Evolutionary conservation across 805 yeast genomes (phyloP).

Genomic region (Yamadazyma akitaensis): DNA sequence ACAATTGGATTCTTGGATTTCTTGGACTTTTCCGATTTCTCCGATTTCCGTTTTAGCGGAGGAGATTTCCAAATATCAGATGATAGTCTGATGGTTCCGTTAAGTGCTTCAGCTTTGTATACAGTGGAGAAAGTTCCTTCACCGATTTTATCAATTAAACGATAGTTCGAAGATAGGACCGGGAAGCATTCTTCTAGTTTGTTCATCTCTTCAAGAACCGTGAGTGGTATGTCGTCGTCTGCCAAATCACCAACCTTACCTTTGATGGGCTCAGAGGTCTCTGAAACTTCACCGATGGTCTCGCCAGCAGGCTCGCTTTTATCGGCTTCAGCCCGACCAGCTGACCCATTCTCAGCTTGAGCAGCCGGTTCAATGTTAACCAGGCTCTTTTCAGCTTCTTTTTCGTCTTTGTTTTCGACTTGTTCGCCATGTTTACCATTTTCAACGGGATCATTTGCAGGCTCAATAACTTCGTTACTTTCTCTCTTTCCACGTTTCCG

Average conservation of each 20-base stretch:
- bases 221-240: slow-evolving; percentile 50
- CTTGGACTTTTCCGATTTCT: slow-evolving; percentile 12
- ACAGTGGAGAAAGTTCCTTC: slow-evolving; percentile 67
- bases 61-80: slow-evolving; percentile 46
- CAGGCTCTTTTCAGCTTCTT: background rate
- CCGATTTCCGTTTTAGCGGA: slow-evolving; percentile 28
- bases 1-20: slow-evolving; percentile 49
- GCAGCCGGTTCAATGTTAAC: too few species aligned
- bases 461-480: background rate
- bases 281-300: too few species aligned
- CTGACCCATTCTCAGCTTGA: too few species aligned
- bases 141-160: slow-evolving; percentile 57
- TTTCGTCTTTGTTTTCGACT: background rate
- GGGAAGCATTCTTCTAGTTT: slow-evolving; percentile 54
- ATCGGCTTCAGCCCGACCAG: too few species aligned
- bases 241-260: slow-evolving; percentile 10
- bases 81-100: slow-evolving; percentile 34
- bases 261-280: too few species aligned
- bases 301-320: too few species aligned
- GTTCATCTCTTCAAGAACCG: slow-evolving; percentile 56
- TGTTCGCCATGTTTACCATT: background rate
- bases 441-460: background rate
- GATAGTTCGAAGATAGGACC: slow-evolving; percentile 45
- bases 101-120: slow-evolving; percentile 56
- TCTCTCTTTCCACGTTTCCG: background rate